Conservation (phyloP, 805 yeast species). For the Yarrowia bubula region DNA sequence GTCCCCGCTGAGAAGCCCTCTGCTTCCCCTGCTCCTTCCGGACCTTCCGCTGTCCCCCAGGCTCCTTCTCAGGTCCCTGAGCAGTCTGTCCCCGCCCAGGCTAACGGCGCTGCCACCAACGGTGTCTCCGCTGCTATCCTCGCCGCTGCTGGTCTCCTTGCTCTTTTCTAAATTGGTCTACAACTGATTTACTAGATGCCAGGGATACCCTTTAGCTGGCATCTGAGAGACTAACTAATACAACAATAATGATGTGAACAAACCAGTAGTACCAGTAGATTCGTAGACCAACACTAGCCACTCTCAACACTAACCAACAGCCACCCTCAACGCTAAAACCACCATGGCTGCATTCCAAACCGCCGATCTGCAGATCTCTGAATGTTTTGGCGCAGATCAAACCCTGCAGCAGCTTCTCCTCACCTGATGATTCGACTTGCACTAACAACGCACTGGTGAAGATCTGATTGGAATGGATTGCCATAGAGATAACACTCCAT, state of each 20-base stretch:
- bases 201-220: constrained; percentile 16
- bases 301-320: no score
- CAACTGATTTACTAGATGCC: not conserved
- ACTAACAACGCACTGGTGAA: not conserved
- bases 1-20: not conserved
- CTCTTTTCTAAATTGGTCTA: constrained; percentile 11
- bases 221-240: constrained; percentile 14
- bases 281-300: no score
- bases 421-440: not conserved
- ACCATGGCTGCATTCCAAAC: constrained; percentile 1
- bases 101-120: constrained; percentile 19
- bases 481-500: no score
- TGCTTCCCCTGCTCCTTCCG: constrained; percentile 13
- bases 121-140: constrained; percentile 20
- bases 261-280: no score
- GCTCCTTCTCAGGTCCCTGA: constrained; percentile 11
- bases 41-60: not conserved
- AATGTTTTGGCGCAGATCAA: not conserved
- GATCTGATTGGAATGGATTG: constrained; percentile 5
- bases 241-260: constrained; percentile 5
- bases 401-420: not conserved
- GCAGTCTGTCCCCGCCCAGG: constrained; percentile 21
- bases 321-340: not conserved
- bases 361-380: not conserved
- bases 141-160: constrained; percentile 22